Evolutionary conservation across 257 asterid genomes (phyloP).

Genomic region (Linderniella brevidens): DNA sequence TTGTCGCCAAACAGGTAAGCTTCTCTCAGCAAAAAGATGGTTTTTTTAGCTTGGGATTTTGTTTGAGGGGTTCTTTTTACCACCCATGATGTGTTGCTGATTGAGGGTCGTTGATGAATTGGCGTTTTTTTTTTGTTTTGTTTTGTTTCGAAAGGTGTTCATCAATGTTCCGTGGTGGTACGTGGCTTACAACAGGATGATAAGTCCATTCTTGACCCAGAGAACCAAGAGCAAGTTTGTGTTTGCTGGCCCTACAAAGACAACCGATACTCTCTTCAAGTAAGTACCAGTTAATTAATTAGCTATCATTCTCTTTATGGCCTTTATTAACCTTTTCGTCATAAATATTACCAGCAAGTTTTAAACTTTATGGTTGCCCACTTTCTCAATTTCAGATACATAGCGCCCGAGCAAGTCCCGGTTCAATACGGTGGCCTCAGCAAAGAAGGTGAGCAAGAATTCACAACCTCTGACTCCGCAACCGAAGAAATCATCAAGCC

Average conservation of each 20-base stretch:
- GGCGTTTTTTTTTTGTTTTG: too few species aligned
- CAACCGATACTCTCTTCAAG: slow-evolving; percentile 89
- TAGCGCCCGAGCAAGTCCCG: slow-evolving; percentile 83
- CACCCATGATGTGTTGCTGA: neutral
- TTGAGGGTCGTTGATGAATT: neutral
- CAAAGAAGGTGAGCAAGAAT: slow-evolving; percentile 60
- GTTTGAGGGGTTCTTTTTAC: neutral
- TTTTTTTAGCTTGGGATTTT: too few species aligned
- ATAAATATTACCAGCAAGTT: too few species aligned
- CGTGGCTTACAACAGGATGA: slow-evolving; percentile 80
- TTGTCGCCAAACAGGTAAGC: slow-evolving; percentile 85
- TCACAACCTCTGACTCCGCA: slow-evolving; percentile 51
- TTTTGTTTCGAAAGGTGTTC: slow-evolving; percentile 47
- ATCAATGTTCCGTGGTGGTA: slow-evolving; percentile 99
- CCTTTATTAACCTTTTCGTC: neutral
- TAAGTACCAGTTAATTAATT: slow-evolving; percentile 14
- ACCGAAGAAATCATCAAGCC: slow-evolving; percentile 74
- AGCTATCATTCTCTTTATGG: neutral
- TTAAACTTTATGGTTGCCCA: too few species aligned
- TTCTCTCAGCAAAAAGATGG: neutral
- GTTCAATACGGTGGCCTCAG: slow-evolving; percentile 88
- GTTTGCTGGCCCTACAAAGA: slow-evolving; percentile 78
- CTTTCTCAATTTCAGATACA: slow-evolving; percentile 31
- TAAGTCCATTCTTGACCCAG: slow-evolving; percentile 70
- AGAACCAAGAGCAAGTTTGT: slow-evolving; percentile 99